Percentiles rank a stretch among this genome's conserved stretches.
phyloP scores from a whole-genome alignment of 2,329 filamentous ascomycete species.

The Coniochaeta sp. region DNA sequence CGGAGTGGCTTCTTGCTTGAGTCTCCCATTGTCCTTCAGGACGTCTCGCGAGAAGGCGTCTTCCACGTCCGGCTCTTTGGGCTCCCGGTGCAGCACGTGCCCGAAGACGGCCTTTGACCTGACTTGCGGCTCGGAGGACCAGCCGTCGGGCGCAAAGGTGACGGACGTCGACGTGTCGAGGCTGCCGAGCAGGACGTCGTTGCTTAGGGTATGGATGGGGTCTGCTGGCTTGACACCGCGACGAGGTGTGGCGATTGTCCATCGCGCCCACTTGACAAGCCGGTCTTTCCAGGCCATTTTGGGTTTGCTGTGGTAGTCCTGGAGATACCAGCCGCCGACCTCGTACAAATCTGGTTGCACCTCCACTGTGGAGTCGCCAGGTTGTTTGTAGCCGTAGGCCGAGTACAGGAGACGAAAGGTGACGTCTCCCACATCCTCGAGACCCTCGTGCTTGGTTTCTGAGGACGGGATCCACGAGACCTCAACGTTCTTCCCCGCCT shows the following conservation, averaged over 20 bases:
- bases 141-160: slow-evolving; percentile 13
- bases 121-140: slow-evolving; percentile 13
- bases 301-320: slow-evolving; percentile 17
- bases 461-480: slow-evolving; percentile 36
- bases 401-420: slow-evolving; percentile 38
- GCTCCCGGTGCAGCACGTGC: slow-evolving; percentile 35
- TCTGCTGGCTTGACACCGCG: neutral
- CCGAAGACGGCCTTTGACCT: slow-evolving; percentile 41
- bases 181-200: neutral
- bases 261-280: slow-evolving; percentile 25
- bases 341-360: slow-evolving; percentile 13
- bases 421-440: slow-evolving; percentile 35
- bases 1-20: neutral
- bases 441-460: slow-evolving; percentile 8
- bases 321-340: slow-evolving; percentile 22
- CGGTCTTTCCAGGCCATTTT: slow-evolving; percentile 31
- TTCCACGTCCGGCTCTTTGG: slow-evolving; percentile 6
- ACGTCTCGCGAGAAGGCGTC: neutral
- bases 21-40: neutral
- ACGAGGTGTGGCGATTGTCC: slow-evolving; percentile 11
- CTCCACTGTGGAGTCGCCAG: slow-evolving; percentile 2
- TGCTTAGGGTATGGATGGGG: neutral
- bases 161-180: neutral
- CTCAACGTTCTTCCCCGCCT: slow-evolving; percentile 17
- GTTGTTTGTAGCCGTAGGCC: slow-evolving; percentile 17